Conservation (phyloP, 1,284 basidiomycete species). For the Malassezia arunalokei region DNA sequence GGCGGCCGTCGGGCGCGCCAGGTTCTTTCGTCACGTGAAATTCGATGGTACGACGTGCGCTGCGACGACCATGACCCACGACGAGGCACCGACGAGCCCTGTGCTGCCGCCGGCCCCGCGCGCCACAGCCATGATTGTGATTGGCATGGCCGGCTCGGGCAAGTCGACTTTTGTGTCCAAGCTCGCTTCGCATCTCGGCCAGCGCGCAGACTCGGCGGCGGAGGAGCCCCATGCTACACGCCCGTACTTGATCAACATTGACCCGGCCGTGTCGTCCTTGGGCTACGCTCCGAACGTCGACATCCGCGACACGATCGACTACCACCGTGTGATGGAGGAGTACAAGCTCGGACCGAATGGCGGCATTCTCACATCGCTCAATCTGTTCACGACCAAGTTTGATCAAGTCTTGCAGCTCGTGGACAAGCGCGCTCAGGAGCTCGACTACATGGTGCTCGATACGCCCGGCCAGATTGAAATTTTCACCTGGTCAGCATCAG, state of each 20-base stretch:
- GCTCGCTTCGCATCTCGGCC: conserved; percentile 25
- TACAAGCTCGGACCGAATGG: conserved; percentile 98
- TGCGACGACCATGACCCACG: too few relatives aligned
- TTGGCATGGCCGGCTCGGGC: conserved; percentile 83
- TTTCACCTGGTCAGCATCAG: conserved; percentile 98
- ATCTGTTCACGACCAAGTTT: conserved; percentile 97
- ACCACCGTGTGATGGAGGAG: conserved; percentile 99
- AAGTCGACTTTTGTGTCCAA: conserved; percentile 84
- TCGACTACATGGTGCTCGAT: conserved; percentile 83
- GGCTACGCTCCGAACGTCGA: conserved; percentile 95
- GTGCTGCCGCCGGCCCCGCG: conserved; percentile 27
- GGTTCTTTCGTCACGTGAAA: too few relatives aligned
- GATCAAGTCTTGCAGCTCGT: conserved; percentile 88
- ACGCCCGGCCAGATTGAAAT: conserved; percentile 99
- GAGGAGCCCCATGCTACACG: conserved; percentile 20
- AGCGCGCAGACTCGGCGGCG: conserved; percentile 5
- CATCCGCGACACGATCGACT: conserved; percentile 93
- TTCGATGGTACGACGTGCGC: too few relatives aligned
- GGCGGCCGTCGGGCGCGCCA: too few relatives aligned
- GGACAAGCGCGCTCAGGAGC: conserved; percentile 73
- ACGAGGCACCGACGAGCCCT: too few relatives aligned
- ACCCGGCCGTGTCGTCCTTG: conserved; percentile 80
- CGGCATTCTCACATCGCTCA: conserved; percentile 89
- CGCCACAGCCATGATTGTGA: conserved; percentile 43
- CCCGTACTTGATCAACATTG: conserved; percentile 92